Percentiles rank a stretch among this genome's conserved stretches.
These are phyloP conservation scores for Cytospora mali DNA, from an alignment of 2,329 filamentous ascomycete species.

Conservation along the genomic window DNA sequence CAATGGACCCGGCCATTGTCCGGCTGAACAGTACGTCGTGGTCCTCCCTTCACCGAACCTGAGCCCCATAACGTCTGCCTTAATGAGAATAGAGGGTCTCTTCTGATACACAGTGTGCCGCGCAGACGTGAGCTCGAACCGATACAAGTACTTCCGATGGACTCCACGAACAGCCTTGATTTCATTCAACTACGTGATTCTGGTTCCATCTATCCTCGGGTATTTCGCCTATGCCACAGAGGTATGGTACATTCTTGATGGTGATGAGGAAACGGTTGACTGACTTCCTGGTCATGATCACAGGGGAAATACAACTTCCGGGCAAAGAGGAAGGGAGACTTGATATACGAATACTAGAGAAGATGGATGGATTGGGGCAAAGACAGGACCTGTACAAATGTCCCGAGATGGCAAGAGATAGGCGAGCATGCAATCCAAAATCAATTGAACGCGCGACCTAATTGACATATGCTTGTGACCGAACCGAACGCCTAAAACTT, in stretches of 20 bases:
- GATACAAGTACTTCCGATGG: constrained; percentile 96
- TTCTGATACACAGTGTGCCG: constrained; percentile 14
- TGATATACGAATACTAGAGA: constrained; percentile 74
- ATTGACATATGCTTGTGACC: neutral
- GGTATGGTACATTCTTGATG: constrained; percentile 59
- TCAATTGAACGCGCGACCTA: neutral
- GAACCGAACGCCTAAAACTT: neutral
- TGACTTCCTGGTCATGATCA: constrained; percentile 14
- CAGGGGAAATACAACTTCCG: constrained; percentile 86
- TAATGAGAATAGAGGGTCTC: neutral
- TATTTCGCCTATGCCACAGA: constrained; percentile 79
- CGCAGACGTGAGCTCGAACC: constrained; percentile 78
- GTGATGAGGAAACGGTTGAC: neutral
- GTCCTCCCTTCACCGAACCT: neutral
- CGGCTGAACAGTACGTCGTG: constrained; percentile 48
- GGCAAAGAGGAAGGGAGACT: constrained; percentile 85
- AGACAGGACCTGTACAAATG: constrained; percentile 24
- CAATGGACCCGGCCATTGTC: constrained; percentile 51
- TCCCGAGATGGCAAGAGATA: neutral
- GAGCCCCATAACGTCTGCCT: neutral
- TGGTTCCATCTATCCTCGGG: constrained; percentile 71
- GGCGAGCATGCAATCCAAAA: neutral
- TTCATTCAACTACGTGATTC: constrained; percentile 73
- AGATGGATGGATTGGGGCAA: neutral
- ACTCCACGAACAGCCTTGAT: constrained; percentile 80